Evolutionary conservation across 345 rosid species (phyloP), one percentile per base, ranked within the genome.

Genomic region (Camelina sativa): DNA sequence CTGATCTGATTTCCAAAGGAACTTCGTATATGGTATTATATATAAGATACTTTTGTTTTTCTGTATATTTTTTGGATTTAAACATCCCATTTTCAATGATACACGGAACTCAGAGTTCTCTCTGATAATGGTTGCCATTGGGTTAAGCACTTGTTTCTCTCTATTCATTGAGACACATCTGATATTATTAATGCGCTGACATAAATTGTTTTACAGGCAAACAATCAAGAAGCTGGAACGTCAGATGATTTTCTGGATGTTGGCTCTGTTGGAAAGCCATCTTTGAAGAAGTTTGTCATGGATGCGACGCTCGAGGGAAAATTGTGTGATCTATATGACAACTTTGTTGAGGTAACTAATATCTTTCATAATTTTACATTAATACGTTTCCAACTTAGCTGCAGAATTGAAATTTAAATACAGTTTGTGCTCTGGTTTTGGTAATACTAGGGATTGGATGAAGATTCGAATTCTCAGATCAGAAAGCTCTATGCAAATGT

Each of bases 241-340:
- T 82, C 93, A 38, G 89, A 87, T 74, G 97, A 86, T 78, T 85
- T 90, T 75, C 89, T 86, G 78, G 96, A 87, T 72, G 67, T n/a
- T 62, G 82, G 74, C 57, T 38, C 84, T 11, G 85, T 82, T 62
- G 89, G 80, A 76, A 91, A 84, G 80, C 81, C 81, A 78, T 62
- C 67, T 44, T 32, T 80, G 82, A 85, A 74, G 80, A 92, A 84
- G 74, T 79, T 80, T 72, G 81, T 81, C 77, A 85, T 94, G 97
- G 92, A 92, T 67, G 52, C 83, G 15, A 77, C 63, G 37, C 53
- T 92, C 84, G 99, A 94, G 83, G 96, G 89, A 69, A 94, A 84
- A 82, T 79, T 94, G 74, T 94, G 97, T 83, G 99, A 90, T 75
- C 96, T 91, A 66, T 94, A 94, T 81, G 99, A 92, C 78, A 91